Percentiles rank a stretch among this genome's conserved stretches.
phyloP scores from a whole-genome alignment of 371 early-diverging fungal genomes.

The Thermomucor indicae-seudaticae region DNA sequence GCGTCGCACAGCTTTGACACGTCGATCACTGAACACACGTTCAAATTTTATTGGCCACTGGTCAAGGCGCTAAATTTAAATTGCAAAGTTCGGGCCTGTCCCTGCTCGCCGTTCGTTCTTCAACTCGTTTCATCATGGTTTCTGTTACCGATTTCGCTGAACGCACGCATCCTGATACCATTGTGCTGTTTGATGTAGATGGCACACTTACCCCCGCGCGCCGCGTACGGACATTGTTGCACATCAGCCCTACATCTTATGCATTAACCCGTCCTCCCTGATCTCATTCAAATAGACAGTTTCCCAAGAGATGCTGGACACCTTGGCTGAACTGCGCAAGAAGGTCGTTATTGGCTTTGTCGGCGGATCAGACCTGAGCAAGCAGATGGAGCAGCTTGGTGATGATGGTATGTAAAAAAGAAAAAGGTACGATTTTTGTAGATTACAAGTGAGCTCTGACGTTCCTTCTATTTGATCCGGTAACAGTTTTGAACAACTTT shows the following conservation, averaged over 20 bases:
- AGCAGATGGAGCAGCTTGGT: constrained; percentile 99
- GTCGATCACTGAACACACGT: no score
- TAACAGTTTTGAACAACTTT: constrained; percentile 73
- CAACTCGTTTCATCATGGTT: constrained; percentile 23
- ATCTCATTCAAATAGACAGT: constrained; percentile 38
- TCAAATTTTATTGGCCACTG: no score
- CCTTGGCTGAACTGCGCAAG: constrained; percentile 82
- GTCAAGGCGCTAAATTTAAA: no score
- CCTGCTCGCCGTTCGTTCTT: no score
- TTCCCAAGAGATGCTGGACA: constrained; percentile 77
- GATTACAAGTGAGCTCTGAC: not conserved
- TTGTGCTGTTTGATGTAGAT: constrained; percentile 99
- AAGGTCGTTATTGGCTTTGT: constrained; percentile 97
- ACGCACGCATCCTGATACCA: constrained; percentile 74
- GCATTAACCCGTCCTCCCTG: not conserved
- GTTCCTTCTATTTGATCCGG: not conserved
- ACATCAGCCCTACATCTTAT: no score
- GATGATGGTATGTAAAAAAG: constrained; percentile 53
- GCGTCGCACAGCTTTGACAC: no score
- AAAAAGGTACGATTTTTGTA: no score
- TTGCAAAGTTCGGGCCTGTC: no score
- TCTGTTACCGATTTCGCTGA: constrained; percentile 34
- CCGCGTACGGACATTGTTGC: constrained; percentile 43
- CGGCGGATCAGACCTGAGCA: constrained; percentile 96
- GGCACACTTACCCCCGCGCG: constrained; percentile 99